Base-by-base conservation (phyloP, 768 basidiomycete genomes). In the Tremella mesenterica region DNA sequence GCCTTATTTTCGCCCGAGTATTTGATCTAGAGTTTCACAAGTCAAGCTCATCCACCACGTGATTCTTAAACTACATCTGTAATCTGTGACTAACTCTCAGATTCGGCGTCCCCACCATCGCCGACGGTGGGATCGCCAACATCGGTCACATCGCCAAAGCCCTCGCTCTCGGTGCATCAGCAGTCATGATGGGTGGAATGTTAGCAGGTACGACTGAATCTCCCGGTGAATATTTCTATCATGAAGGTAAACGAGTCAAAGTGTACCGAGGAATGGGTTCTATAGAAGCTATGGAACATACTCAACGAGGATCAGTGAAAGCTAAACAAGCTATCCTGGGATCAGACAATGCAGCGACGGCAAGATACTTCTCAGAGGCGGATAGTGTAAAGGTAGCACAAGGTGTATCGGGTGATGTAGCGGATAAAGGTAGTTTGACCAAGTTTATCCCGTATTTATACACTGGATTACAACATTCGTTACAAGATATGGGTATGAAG, bases 111-210 rank as follows among this genome's bases (percentile, higher is more conserved):
- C 95, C 95, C 1, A 88, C 95, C 63, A 85, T 95, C 54, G 93
- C 95, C 4, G 95, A 99, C 70, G 95, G 95, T 49, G 95, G 95
- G 28, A 83, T 99, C 60, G 76, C 84, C 33, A 99, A 97, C 73
- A 86, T 97, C 29, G 95, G 93, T 0, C 95, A 99, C 73, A 86
- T 97, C 63, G 90, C 96, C 70, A 99, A 99, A 77, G 95, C 95
- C 3, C 77, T 97, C 44, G 78, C 91, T 1, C 81, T 97, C 13
- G 95, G 95, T 48, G 95, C 93, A 2, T 84, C 85, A 21, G 92
- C 90, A 3, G 91, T 97, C 49, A 97, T 97, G 95, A 96, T 99
- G 95, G 95, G 95, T 41, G 85, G 89, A 8, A 75, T 97, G 44
- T 79, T 99, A 25, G 95, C 95, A 1, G 93, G 93, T 27, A 97